A percentile compares a stretch with the other conserved stretches of the same genome.
These are phyloP conservation scores for Pyrenophora teres DNA, from an alignment of 2,329 filamentous ascomycete species.

Conservation along the genomic window DNA sequence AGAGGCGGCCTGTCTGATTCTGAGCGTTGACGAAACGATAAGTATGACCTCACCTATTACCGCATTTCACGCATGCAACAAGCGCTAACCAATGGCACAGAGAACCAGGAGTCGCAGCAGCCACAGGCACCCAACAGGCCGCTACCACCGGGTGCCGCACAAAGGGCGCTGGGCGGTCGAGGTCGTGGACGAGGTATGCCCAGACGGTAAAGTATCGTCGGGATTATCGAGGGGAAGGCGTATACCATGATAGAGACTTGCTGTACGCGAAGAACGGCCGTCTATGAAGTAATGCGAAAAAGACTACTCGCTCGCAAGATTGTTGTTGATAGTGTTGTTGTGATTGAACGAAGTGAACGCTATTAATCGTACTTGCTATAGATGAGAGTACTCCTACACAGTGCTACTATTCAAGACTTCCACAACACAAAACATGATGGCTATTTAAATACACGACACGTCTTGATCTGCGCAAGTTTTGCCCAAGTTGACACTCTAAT, in stretches of 20 bases:
- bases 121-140: slow-evolving; percentile 79
- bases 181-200: slow-evolving; percentile 76
- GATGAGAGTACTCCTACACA: too few relatives aligned
- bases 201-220: slow-evolving; percentile 61
- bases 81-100: slow-evolving; percentile 45
- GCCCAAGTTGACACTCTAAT: too few relatives aligned
- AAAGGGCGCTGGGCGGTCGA: slow-evolving; percentile 81
- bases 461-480: too few relatives aligned
- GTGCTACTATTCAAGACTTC: too few relatives aligned
- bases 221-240: slow-evolving; percentile 6
- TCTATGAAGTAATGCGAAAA: slow-evolving; percentile 40
- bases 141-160: slow-evolving; percentile 70
- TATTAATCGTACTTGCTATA: too few relatives aligned
- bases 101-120: slow-evolving; percentile 88
- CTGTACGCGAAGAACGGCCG: slow-evolving; percentile 31
- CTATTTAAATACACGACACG: too few relatives aligned
- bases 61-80: neutral
- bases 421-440: too few relatives aligned
- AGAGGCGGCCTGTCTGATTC: slow-evolving; percentile 91
- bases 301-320: slow-evolving; percentile 6
- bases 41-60: slow-evolving; percentile 55
- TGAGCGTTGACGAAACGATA: slow-evolving; percentile 98
- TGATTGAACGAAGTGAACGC: too few relatives aligned
- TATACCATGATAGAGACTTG: slow-evolving; percentile 32
- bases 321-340: neutral